Evolutionary conservation across 257 asterid genomes (phyloP).

Genomic region (Agastache rugosa): DNA sequence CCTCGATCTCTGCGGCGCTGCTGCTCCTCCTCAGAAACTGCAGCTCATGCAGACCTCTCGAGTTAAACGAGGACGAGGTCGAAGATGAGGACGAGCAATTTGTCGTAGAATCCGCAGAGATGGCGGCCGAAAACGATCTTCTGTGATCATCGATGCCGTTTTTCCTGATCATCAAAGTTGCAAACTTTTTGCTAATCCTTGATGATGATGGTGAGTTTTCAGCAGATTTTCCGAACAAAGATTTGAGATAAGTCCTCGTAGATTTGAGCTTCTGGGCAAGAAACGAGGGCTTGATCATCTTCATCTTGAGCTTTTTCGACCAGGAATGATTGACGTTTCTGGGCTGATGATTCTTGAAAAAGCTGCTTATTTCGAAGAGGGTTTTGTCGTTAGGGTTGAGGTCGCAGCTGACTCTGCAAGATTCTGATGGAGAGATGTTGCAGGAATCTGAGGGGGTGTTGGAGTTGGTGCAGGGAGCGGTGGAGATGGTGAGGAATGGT

Average conservation of each 20-base stretch:
- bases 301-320: slow-evolving; percentile 43
- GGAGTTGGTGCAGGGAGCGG: slow-evolving; percentile 46
- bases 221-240: slow-evolving; percentile 36
- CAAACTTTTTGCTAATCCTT: slow-evolving; percentile 42
- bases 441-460: slow-evolving; percentile 56
- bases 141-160: slow-evolving; percentile 47
- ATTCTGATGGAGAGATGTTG: slow-evolving; percentile 66
- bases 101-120: slow-evolving; percentile 54
- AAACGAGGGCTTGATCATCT: slow-evolving; percentile 35
- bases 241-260: slow-evolving; percentile 42
- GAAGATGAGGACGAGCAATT: slow-evolving; percentile 56
- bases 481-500: neutral
- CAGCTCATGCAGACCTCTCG: slow-evolving; percentile 50
- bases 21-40: slow-evolving; percentile 54
- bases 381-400: slow-evolving; percentile 50
- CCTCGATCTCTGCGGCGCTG: slow-evolving; percentile 63
- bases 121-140: slow-evolving; percentile 74
- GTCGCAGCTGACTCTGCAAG: slow-evolving; percentile 71
- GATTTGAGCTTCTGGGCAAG: slow-evolving; percentile 42
- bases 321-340: slow-evolving; percentile 33
- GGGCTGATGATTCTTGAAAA: slow-evolving; percentile 27
- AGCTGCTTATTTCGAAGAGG: slow-evolving; percentile 48
- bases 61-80: slow-evolving; percentile 52
- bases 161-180: slow-evolving; percentile 43
- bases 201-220: neutral